Evolutionary conservation across 75 land plant species (phyloP), one percentile per base, ranked within the genome.

Genomic region (Pinus albicaulis): DNA sequence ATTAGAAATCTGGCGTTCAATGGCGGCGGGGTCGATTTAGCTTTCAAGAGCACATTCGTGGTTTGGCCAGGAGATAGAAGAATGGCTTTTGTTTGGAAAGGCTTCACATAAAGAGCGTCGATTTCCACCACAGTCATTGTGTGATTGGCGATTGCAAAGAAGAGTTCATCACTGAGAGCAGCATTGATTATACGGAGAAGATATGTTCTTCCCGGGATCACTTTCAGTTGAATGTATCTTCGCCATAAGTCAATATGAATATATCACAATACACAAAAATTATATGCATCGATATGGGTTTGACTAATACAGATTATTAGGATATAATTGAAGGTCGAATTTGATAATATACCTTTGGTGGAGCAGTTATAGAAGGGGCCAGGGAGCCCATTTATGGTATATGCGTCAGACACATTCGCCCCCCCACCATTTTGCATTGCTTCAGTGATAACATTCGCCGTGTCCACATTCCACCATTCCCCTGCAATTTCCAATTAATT

Each of bases 401-500:
- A 93, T 48, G 94, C 92, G 75, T 95, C 97, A 1, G 97, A 89
- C 22, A 86, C 89, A 36, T 93, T 91, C 14, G 91, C 89, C 0
- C 90, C 90, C 12, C 87, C 82, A 0, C 98, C 97, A 11, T 82
- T 75, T 23, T 71, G 76, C 59, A 91, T 63, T 2, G 94, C 90
- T 64, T 89, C 64, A 25, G 84, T 82, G 73, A 90, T 84, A 24
- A 95, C 87, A 26, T 79, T 85, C 71, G 91, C 98, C 1, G 85
- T 81, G 59, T 93, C 85, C 10, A 82, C 81, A 72, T 91, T 95
- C 96, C 96, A 93, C 98, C 98, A 95, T 76, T 95, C 98, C 4
- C 90, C 98, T 91, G 83, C 77, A 77, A 66, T 19, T 68, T 25
- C 3, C 23, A 66, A 36, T 7, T 1, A 44, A 44, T 44, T 44